Conservation (phyloP, 305 asterid species). For the Solanum hybrid region DNA sequence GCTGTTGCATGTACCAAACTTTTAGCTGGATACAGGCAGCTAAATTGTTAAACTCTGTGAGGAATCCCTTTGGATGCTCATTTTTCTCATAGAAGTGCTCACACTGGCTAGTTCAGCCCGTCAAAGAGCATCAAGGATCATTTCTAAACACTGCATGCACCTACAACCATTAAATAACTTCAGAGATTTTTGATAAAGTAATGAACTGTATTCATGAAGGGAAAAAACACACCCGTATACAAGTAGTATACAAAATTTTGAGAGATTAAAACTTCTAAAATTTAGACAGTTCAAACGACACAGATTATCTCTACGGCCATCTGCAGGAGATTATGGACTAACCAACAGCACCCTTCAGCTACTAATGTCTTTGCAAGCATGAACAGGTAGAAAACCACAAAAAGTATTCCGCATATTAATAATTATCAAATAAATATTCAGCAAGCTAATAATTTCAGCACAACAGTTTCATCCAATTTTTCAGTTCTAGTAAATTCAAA, state of each 20-base stretch:
- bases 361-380: not conserved
- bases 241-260: not conserved
- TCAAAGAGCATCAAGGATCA: not conserved
- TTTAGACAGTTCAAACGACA: not conserved
- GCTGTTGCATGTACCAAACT: not conserved
- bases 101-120: not conserved
- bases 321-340: not conserved
- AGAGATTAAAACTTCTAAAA: not conserved
- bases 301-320: not conserved
- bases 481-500: not conserved
- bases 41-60: not conserved
- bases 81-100: not conserved
- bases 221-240: not conserved
- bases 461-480: not conserved
- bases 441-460: not conserved
- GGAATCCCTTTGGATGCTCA: not conserved
- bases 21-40: not conserved
- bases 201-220: not conserved
- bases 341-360: conserved; percentile 1
- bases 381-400: not conserved
- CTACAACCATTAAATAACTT: not conserved
- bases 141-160: not conserved
- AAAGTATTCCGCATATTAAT: not conserved
- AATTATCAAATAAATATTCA: not conserved
- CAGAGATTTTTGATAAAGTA: not conserved